These are phyloP conservation scores for Cyberlindnera euphorbiiphila DNA, from an alignment of 805 yeast genomes.

Conservation along the genomic window DNA sequence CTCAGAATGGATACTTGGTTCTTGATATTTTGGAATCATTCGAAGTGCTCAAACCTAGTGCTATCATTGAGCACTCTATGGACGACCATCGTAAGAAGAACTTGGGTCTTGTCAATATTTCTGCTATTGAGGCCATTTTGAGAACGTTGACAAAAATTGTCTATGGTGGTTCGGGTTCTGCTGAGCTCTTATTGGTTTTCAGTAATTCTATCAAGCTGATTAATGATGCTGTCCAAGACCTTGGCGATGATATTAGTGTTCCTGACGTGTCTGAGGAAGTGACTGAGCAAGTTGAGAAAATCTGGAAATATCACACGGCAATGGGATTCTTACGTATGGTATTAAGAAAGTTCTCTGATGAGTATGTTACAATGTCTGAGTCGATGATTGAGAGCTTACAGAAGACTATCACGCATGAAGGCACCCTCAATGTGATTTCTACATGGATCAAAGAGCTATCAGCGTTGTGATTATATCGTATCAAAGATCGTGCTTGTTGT, in stretches of 20 bases:
- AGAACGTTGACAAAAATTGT: constrained; percentile 32
- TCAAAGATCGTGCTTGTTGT: constrained; percentile 15
- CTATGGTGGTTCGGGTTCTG: constrained; percentile 19
- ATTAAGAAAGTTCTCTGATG: constrained; percentile 42
- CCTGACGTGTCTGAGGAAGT: constrained; percentile 28
- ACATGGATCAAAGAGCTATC: constrained; percentile 34
- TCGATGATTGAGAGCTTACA: constrained; percentile 34
- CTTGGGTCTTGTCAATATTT: constrained; percentile 39
- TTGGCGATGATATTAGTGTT: constrained; percentile 27
- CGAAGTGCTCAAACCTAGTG: constrained; percentile 38
- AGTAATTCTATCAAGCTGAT: constrained; percentile 26
- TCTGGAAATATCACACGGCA: constrained; percentile 40
- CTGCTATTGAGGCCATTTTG: constrained; percentile 42
- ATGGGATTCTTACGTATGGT: constrained; percentile 36
- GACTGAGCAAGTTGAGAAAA: constrained; percentile 32
- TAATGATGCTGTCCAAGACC: constrained; percentile 18
- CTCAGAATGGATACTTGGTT: constrained; percentile 60
- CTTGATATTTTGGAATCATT: constrained; percentile 47
- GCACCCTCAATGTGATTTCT: constrained; percentile 27
- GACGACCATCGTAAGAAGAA: constrained; percentile 30
- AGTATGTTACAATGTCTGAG: constrained; percentile 32
- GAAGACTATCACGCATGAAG: constrained; percentile 30
- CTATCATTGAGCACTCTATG: constrained; percentile 43
- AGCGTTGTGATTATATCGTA: constrained; percentile 6
- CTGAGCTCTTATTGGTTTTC: constrained; percentile 30